phyloP scores from a whole-genome alignment of 306 rosid genomes.

The Quercus alba region DNA sequence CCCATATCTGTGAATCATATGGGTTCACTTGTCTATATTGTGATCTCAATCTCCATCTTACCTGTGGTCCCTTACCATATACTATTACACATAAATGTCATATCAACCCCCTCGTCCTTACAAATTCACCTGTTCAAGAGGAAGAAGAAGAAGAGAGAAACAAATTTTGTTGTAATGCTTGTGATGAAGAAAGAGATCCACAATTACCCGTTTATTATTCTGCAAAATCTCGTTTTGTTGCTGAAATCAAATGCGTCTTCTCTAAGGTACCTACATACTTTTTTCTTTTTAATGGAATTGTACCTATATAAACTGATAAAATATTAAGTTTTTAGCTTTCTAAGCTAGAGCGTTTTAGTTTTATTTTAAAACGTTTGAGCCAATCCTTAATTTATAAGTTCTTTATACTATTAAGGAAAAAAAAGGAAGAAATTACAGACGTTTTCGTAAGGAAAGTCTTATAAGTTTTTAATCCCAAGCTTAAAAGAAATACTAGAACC shows the following conservation, averaged over 20 bases:
- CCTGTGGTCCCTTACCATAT: slow-evolving; percentile 10
- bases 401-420: no score
- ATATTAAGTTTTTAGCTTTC: no score
- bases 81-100: background rate
- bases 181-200: background rate
- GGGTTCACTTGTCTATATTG: background rate
- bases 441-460: no score
- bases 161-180: slow-evolving; percentile 3
- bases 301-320: no score
- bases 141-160: background rate
- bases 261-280: background rate
- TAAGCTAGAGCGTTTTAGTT: no score
- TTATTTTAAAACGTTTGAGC: no score
- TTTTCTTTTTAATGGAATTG: no score
- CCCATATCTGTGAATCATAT: no score
- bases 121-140: background rate
- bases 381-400: no score
- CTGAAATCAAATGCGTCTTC: background rate
- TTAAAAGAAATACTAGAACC: no score
- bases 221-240: background rate
- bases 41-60: slow-evolving; percentile 1
- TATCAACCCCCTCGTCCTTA: background rate
- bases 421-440: no score
- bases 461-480: no score
- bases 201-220: background rate